Evolutionary conservation across 1,284 basidiomycete genomes (phyloP), one percentile per base, ranked within the genome.

Genomic region (Chiua sp.): DNA sequence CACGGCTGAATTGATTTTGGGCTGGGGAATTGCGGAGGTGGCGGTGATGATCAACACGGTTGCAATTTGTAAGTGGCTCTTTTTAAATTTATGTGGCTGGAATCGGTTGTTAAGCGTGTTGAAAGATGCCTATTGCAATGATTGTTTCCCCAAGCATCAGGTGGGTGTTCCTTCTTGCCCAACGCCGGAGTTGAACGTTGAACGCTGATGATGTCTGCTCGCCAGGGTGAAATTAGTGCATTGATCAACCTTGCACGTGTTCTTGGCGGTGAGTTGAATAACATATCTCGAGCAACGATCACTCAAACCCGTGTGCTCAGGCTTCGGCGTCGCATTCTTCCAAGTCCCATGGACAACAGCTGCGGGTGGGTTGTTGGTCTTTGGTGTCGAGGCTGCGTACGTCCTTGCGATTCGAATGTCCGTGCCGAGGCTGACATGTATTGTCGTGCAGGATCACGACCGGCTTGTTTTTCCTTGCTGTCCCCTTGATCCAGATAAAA

Each of bases 21-120:
- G 87, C 6, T 90, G 88, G 88, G 87, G 87, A 1, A 83, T 88
- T 49, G 82, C 87, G 0, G 80, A 86, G 60, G 71, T 85, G 7
- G 78, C 84, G 0, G 75, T 83, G 59, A 90, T 90, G 87, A 78
- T 90, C 65, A 85, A 82, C 66, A 90, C 88, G 0, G 86, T 88
- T 35, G 86, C 82, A 2, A 78, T 88, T 52, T 88, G 83, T 86
- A 53, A 59, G 84, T 61, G 55, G n/a, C n/a, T n/a, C n/a, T n/a
- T n/a, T n/a, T 52, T 53, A 46, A 15, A 52, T 57, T 10, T 20
- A 3, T 44, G 7, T 33, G 37, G 32, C 46, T 37, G 5, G 18
- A 42, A n/a, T 23, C 53, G n/a, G 16, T 33, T 46, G 23, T 48
- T 50, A 52, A 52, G 44, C 22, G 3, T 51, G 42, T 51, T 37